Conservation (phyloP, 352 stramenopile genomes). For the Pythium sp. region DNA sequence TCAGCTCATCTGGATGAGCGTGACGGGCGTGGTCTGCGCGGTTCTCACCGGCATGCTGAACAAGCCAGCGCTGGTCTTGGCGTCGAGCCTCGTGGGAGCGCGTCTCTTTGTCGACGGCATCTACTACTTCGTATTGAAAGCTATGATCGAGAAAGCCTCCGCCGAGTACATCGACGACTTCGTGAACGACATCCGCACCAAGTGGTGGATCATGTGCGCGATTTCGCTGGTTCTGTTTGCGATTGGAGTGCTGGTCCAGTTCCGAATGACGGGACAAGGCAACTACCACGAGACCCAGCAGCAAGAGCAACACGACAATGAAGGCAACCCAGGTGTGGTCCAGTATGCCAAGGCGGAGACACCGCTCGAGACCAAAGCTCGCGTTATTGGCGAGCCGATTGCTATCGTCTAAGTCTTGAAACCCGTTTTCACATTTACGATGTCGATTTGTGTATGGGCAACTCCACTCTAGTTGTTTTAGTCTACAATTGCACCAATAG, state of each 20-base stretch:
- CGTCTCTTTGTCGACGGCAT: background rate
- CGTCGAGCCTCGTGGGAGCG: background rate
- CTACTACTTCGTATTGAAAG: background rate
- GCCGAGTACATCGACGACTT: background rate
- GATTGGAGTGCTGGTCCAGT: background rate
- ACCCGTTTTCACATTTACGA: background rate
- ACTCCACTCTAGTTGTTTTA: background rate
- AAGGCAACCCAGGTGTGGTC: background rate
- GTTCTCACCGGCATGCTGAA: background rate
- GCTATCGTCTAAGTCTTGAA: background rate
- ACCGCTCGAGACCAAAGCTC: background rate
- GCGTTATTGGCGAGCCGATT: background rate
- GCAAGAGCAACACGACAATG: background rate
- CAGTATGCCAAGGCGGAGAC: background rate
- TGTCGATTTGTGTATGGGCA: background rate
- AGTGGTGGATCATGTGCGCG: background rate
- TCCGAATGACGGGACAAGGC: background rate
- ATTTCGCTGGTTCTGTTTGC: background rate
- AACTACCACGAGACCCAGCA: background rate
- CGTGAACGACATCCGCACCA: background rate
- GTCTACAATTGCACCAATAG: background rate
- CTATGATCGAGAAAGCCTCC: background rate
- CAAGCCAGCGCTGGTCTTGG: background rate
- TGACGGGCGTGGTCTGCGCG: background rate
- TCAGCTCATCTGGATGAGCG: background rate